Percentiles rank a stretch among this genome's conserved stretches.
Conservation (phyloP, 179 eudicot genomes). For the Vitellaria paradoxa region DNA sequence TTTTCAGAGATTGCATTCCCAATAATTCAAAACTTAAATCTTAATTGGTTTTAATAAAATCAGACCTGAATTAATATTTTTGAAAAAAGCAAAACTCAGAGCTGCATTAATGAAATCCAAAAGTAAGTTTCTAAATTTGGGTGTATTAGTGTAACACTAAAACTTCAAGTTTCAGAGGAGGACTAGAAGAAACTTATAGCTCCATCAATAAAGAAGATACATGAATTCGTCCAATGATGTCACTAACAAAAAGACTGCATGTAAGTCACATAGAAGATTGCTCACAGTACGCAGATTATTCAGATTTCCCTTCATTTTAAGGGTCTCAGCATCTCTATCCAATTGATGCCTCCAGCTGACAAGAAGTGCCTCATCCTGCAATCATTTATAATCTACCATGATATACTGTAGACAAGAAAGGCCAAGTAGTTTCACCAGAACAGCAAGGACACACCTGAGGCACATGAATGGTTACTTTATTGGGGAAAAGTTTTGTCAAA, state of each 20-base stretch:
- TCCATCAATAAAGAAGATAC: background rate
- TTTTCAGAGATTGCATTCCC: too few relatives aligned
- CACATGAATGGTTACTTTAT: conserved; percentile 83
- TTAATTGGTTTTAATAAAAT: too few relatives aligned
- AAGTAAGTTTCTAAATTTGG: background rate
- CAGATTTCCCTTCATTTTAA: conserved; percentile 84
- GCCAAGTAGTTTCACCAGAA: background rate
- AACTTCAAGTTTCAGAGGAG: background rate
- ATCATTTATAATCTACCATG: conserved; percentile 12
- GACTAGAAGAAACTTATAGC: background rate
- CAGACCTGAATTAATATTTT: too few relatives aligned
- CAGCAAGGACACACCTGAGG: conserved; percentile 69
- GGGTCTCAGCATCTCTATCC: conserved; percentile 87
- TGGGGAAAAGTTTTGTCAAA: conserved; percentile 81
- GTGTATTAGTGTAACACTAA: background rate
- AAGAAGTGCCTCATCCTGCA: conserved; percentile 83
- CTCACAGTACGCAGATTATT: conserved; percentile 82
- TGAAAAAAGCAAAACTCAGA: too few relatives aligned
- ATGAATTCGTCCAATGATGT: background rate
- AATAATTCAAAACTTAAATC: too few relatives aligned
- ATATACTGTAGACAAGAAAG: conserved; percentile 8
- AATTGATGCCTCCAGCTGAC: conserved; percentile 90
- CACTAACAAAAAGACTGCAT: background rate
- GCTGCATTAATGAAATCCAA: too few relatives aligned
- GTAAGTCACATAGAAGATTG: background rate